Evolutionary conservation across 2,329 filamentous ascomycete genomes (phyloP), one percentile per base, ranked within the genome.

Genomic region (Aspergillus neoniger): DNA sequence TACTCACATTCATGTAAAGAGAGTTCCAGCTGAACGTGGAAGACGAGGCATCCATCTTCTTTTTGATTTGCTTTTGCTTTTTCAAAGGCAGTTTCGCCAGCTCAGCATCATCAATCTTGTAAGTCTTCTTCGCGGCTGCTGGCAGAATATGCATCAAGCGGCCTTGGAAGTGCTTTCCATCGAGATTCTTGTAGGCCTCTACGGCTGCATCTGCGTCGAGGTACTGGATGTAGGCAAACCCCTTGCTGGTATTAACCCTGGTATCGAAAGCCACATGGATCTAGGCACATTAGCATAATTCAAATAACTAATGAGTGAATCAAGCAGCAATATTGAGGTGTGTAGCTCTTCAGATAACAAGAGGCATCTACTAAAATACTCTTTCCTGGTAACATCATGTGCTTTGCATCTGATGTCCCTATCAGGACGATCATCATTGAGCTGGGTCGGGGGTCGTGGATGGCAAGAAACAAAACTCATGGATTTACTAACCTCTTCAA

Each of bases 281-380:
- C 95, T 99, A 77, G 63, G 64, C 66, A 71, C 65, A 67, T 85
- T 76, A 85, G 82, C 74, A 63, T 61, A 53, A 55, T 58, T 61
- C 64, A 60, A 55, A 65, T 64, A 64, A 65, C 57, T 58, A 65
- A 66, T 71, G 64, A 55, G 63, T 58, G 66, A 67, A 68, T 66
- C 65, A 73, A 70, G 49, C 54, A 38, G 52, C 48, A 47, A 17
- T 43, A 44, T 43, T 21, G 15, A 38, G 43, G 17, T 41, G 69
- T 36, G 5, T 74, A 76, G 67, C 75, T 80, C 81, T 80, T 93
- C 90, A 95, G 92, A 88, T 85, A 69, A 83, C 79, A 89, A 92
- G 88, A 93, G 90, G 91, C 91, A 96, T 98, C 94, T 99, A 99
- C 95, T 97, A 99, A 96, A 96, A 95, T 90, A 50, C 86, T 91